phyloP scores from a whole-genome alignment of 2,329 filamentous ascomycete genomes.

The Diplocarpon mali region DNA sequence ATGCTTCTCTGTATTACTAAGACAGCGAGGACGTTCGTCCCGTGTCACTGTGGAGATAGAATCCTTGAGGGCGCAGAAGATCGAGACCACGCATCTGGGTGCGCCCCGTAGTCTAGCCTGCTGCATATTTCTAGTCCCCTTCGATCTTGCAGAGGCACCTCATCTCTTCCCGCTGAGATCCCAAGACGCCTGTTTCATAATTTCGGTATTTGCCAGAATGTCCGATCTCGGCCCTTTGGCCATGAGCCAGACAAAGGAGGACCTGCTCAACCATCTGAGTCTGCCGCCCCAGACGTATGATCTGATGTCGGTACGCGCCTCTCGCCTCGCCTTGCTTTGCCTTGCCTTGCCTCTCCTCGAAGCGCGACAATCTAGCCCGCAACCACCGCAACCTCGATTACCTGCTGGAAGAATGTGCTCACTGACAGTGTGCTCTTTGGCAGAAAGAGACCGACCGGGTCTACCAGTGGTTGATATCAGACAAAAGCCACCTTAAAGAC shows the following conservation, averaged over 20 bases:
- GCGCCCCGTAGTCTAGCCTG: no score
- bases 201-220: conserved; percentile 10
- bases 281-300: conserved; percentile 20
- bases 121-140: neutral
- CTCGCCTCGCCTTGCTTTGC: conserved; percentile 6
- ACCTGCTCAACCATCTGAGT: conserved; percentile 23
- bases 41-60: neutral
- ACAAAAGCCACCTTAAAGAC: conserved; percentile 22
- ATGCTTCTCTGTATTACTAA: conserved; percentile 1
- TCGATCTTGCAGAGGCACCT: neutral
- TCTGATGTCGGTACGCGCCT: conserved; percentile 24
- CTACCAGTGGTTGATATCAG: conserved; percentile 24
- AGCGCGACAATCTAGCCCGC: neutral
- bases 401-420: conserved; percentile 10
- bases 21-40: neutral
- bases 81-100: neutral
- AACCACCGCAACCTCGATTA: neutral
- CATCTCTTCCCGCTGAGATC: no score
- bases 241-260: conserved; percentile 27
- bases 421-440: conserved; percentile 11
- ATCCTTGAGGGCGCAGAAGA: neutral
- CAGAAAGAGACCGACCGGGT: conserved; percentile 26
- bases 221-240: conserved; percentile 15
- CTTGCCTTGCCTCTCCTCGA: neutral
- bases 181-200: neutral